Evolutionary conservation across 2,329 filamentous ascomycete genomes (phyloP), one percentile per base, ranked within the genome.

Genomic region (Biscogniauxia marginata): DNA sequence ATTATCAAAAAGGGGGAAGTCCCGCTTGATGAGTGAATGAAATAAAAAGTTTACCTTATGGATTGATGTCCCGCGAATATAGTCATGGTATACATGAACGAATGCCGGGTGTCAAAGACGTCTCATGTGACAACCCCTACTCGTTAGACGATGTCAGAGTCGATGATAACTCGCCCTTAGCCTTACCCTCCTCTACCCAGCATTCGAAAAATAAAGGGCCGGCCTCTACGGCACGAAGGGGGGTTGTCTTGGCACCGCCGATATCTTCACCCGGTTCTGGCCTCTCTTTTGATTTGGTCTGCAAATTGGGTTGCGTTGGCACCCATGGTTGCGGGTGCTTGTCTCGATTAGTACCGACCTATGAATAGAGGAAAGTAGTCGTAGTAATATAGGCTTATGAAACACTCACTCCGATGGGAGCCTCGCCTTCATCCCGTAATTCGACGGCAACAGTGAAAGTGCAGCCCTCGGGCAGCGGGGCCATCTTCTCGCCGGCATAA

Each of bases 401-500:
- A 24, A 25, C 19, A 74, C 81, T 67, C 71, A 86, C 84, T 53
- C 79, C 79, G 59, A 86, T 84, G 0, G 84, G 85, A 8, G 83
- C 77, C 9, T 80, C 73, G 0, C 77, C 79, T 44, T 85, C 79
- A 20, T 88, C 83, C 43, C 82, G 83, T 61, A 93, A 70, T 71
- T 93, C 90, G 44, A 93, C 81, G 0, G 86, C 87, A n/a, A 93
- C 71, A 0, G 88, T 90, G 70, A 90, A 93, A 0, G 87, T 89
- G 70, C 88, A 91, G 1, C 82, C 81, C 1, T 78, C 73, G 0
- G 89, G 88, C 20, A 92, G 69, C 0, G 79, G 72, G 0, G 71
- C 74, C 59, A 91, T 77, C 54, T 76, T 79, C 58, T 85, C 79
- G 7, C 79, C 84, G 3, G 83, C 80, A 56, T 84, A 81, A 0